Evolutionary conservation across 2,329 filamentous ascomycete genomes (phyloP).

Genomic region (Verticillium tricorpus): DNA sequence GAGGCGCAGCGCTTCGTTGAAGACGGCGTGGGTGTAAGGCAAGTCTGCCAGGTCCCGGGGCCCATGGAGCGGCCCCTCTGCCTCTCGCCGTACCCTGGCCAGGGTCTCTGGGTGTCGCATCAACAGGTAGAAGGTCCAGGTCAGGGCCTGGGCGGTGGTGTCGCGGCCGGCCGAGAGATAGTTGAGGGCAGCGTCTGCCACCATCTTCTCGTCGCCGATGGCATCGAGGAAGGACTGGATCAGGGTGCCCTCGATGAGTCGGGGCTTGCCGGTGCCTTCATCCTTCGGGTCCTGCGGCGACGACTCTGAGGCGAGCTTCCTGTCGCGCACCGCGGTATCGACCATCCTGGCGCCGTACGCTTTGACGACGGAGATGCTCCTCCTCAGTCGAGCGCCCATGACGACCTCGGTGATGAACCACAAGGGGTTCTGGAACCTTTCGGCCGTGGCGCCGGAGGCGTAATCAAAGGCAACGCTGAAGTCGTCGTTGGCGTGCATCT

Average conservation of each 20-base stretch:
- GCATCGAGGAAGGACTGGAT: conserved; percentile 57
- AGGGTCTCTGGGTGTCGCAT: conserved; percentile 42
- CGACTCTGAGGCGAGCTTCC: conserved; percentile 12
- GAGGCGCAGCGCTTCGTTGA: conserved; percentile 57
- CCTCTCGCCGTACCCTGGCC: conserved; percentile 37
- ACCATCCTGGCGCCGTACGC: conserved; percentile 55
- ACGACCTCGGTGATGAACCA: conserved; percentile 56
- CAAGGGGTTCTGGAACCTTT: conserved; percentile 62
- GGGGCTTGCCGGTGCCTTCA: conserved; percentile 9
- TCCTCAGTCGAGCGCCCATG: conserved; percentile 41
- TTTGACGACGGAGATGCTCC: conserved; percentile 45
- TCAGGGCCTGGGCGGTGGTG: conserved; percentile 60
- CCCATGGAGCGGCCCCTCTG: conserved; percentile 17
- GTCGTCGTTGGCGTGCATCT: conserved; percentile 57
- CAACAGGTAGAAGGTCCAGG: conserved; percentile 60
- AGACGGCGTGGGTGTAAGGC: conserved; percentile 56
- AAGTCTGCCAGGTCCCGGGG: conserved; percentile 31
- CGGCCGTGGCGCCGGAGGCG: conserved; percentile 54
- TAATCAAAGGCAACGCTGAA: conserved; percentile 59
- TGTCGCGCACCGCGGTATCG: conserved; percentile 42
- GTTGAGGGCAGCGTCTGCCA: conserved; percentile 61
- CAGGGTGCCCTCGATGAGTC: conserved; percentile 46
- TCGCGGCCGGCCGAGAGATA: conserved; percentile 63
- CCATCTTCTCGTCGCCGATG: conserved; percentile 48
- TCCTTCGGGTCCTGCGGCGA: not conserved